These are phyloP conservation scores for Wickerhamiella slavikovae DNA, from an alignment of 805 yeast genomes.

Conservation along the genomic window DNA sequence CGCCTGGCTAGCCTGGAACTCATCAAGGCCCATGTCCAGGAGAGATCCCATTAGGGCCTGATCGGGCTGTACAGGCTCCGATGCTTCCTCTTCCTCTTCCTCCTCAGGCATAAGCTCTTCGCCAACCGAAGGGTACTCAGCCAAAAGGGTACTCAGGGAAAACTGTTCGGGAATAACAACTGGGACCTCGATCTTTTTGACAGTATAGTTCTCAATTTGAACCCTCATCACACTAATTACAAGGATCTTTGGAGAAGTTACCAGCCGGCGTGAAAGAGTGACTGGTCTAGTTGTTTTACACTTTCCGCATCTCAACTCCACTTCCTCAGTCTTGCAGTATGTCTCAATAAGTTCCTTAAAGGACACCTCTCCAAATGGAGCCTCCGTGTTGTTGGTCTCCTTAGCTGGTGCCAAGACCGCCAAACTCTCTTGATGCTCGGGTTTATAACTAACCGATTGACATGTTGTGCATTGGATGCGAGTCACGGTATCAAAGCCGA, in stretches of 20 bases:
- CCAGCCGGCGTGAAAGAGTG: slow-evolving; percentile 28
- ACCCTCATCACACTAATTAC: slow-evolving; percentile 63
- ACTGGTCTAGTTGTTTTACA: slow-evolving; percentile 19
- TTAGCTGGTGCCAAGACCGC: slow-evolving; percentile 34
- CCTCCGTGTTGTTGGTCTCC: slow-evolving; percentile 24
- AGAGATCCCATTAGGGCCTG: slow-evolving; percentile 31
- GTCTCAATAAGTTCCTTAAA: slow-evolving; percentile 29
- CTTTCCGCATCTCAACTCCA: slow-evolving; percentile 38
- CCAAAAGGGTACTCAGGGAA: slow-evolving; percentile 24
- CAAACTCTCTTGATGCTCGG: slow-evolving; percentile 39
- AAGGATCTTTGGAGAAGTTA: slow-evolving; percentile 48
- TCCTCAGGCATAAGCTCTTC: slow-evolving; percentile 22
- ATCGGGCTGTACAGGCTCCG: slow-evolving; percentile 36
- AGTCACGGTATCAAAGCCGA: slow-evolving; percentile 45
- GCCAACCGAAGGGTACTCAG: slow-evolving; percentile 23
- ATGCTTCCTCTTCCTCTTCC: slow-evolving; percentile 18
- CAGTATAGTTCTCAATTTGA: slow-evolving; percentile 74
- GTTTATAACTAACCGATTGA: slow-evolving; percentile 33
- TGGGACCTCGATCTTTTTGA: slow-evolving; percentile 62
- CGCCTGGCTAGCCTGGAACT: slow-evolving; percentile 42
- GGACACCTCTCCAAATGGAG: slow-evolving; percentile 26
- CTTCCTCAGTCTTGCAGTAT: slow-evolving; percentile 27
- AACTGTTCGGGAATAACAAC: slow-evolving; percentile 27
- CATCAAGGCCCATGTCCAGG: slow-evolving; percentile 74
- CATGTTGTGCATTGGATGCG: slow-evolving; percentile 42